These are phyloP conservation scores for Fagopyrum esculentum DNA, from an alignment of 148 eudicot species.

Conservation along the genomic window DNA sequence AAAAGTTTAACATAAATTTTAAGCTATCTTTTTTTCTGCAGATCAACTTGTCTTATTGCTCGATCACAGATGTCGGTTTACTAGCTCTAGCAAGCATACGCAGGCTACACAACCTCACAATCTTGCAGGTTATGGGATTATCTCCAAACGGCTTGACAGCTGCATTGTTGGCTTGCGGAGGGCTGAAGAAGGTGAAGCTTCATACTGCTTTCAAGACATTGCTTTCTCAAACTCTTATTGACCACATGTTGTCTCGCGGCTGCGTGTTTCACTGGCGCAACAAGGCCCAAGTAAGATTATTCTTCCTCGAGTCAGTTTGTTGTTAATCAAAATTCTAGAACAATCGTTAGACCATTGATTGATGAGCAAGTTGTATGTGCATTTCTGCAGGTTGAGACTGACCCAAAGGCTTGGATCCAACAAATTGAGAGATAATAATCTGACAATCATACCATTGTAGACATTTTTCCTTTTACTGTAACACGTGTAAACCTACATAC, in stretches of 20 bases:
- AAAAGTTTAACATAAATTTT: neutral
- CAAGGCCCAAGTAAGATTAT: conserved; percentile 21
- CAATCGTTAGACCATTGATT: neutral
- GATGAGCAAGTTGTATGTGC: conserved; percentile 20
- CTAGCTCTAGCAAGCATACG: conserved; percentile 72
- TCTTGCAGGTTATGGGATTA: conserved; percentile 63
- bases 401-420: neutral
- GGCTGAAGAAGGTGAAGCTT: conserved; percentile 83
- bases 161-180: conserved; percentile 75
- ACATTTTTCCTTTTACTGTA: neutral
- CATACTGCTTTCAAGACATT: conserved; percentile 47
- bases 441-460: neutral
- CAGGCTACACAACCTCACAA: conserved; percentile 70
- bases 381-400: neutral
- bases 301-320: neutral
- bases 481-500: neutral
- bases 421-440: neutral
- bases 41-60: conserved; percentile 78
- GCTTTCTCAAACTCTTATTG: conserved; percentile 50
- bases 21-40: conserved; percentile 20
- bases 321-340: neutral
- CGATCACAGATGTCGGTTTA: conserved; percentile 74
- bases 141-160: conserved; percentile 69
- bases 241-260: conserved; percentile 75
- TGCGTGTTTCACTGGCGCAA: conserved; percentile 72